phyloP scores from a whole-genome alignment of 768 basidiomycete species.

The Termitomyces sp. region DNA sequence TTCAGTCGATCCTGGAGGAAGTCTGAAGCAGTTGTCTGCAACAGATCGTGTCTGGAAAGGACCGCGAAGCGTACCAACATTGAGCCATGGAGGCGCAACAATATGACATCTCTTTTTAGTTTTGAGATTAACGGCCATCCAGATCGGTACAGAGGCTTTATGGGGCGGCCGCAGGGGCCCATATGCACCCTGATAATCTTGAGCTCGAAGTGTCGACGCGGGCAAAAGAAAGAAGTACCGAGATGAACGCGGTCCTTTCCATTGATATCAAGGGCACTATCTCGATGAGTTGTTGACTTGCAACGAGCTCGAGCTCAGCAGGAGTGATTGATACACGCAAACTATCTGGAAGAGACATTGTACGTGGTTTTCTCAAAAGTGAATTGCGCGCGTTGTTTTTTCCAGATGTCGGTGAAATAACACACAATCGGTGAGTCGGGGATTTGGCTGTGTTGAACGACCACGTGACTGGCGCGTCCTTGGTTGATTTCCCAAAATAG shows the following conservation, averaged over 20 bases:
- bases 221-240: conserved; percentile 45
- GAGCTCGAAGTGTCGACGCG: conserved; percentile 14
- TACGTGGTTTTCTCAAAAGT: background rate
- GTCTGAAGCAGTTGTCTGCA: conserved; percentile 43
- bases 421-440: no score
- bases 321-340: conserved; percentile 75
- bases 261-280: conserved; percentile 87
- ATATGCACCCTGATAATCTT: conserved; percentile 70
- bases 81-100: conserved; percentile 86
- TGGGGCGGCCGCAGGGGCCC: conserved; percentile 90
- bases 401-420: no score
- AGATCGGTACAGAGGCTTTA: conserved; percentile 84
- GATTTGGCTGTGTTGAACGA: background rate
- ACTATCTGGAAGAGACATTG: conserved; percentile 76
- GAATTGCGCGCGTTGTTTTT: background rate
- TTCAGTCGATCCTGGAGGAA: conserved; percentile 73
- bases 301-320: conserved; percentile 84
- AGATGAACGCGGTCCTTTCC: conserved; percentile 90
- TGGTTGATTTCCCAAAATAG: conserved; percentile 21
- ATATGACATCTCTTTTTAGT: conserved; percentile 94
- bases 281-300: conserved; percentile 80
- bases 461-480: conserved; percentile 25
- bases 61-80: conserved; percentile 58
- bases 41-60: background rate
- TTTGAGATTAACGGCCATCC: conserved; percentile 95